Percentiles rank a stretch among this genome's conserved stretches.
These are phyloP conservation scores for Ogataea ganodermae DNA, from an alignment of 805 yeast species.

Conservation along the genomic window DNA sequence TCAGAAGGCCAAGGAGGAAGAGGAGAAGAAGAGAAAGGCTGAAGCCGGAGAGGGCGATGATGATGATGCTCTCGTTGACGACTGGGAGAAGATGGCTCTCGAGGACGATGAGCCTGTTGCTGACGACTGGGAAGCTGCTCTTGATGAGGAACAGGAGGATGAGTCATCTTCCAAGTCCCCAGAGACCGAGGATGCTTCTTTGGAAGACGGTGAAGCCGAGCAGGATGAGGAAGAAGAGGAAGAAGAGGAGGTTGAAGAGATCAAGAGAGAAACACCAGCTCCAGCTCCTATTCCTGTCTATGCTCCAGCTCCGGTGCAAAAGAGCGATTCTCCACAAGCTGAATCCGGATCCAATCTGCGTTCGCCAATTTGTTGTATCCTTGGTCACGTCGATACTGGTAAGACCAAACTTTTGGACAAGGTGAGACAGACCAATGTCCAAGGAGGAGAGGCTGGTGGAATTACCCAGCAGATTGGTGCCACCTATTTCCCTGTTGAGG, in stretches of 20 bases:
- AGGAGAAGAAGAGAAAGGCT: constrained; percentile 45
- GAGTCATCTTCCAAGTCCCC: constrained; percentile 33
- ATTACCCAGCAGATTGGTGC: constrained; percentile 99
- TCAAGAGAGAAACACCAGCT: constrained; percentile 26
- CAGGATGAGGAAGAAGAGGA: constrained; percentile 35
- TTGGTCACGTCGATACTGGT: constrained; percentile 99
- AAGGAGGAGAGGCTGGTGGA: constrained; percentile 99
- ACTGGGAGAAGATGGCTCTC: constrained; percentile 78
- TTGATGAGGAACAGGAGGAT: constrained; percentile 34
- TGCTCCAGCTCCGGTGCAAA: constrained; percentile 8
- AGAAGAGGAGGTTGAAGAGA: constrained; percentile 33
- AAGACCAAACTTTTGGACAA: constrained; percentile 95
- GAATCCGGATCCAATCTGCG: constrained; percentile 61
- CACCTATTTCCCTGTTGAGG: constrained; percentile 96
- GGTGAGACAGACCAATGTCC: constrained; percentile 97
- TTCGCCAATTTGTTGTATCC: constrained; percentile 98
- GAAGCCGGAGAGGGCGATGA: constrained; percentile 40
- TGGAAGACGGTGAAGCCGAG: constrained; percentile 30
- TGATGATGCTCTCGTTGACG: constrained; percentile 70
- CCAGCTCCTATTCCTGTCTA: constrained; percentile 7
- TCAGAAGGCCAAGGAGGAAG: constrained; percentile 25
- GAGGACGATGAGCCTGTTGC: constrained; percentile 50
- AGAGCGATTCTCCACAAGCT: constrained; percentile 14
- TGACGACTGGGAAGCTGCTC: constrained; percentile 53
- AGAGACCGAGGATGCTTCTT: constrained; percentile 20